A percentile compares a stretch with the other conserved stretches of the same genome.
Conservation (phyloP, 192 early-diverging fungal species). For the Powellomyces hirtus region DNA sequence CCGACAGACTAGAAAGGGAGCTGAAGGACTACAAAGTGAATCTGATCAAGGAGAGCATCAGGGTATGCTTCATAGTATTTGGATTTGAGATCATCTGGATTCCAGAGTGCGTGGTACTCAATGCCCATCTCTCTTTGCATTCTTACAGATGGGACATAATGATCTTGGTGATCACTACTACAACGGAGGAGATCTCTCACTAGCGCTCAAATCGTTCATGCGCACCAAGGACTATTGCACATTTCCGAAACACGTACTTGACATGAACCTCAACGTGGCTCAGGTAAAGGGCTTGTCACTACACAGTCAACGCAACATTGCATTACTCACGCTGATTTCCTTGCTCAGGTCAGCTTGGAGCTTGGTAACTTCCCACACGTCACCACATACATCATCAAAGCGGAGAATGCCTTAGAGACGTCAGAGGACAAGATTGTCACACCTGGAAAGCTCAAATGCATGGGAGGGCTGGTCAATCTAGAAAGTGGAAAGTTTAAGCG, state of each 20-base stretch:
- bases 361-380: slow-evolving; percentile 69
- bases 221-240: slow-evolving; percentile 78
- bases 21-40: slow-evolving; percentile 77
- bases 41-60: slow-evolving; percentile 80
- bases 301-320: background rate
- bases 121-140: no score
- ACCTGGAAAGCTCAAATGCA: slow-evolving; percentile 59
- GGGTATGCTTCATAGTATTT: no score
- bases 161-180: slow-evolving; percentile 81
- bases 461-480: slow-evolving; percentile 64
- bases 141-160: slow-evolving; percentile 69
- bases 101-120: no score
- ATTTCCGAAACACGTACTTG: slow-evolving; percentile 70
- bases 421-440: slow-evolving; percentile 60
- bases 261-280: slow-evolving; percentile 79
- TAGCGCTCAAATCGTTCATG: slow-evolving; percentile 66
- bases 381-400: slow-evolving; percentile 68
- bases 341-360: slow-evolving; percentile 61
- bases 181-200: slow-evolving; percentile 62
- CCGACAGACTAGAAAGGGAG: slow-evolving; percentile 70
- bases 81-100: no score
- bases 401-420: slow-evolving; percentile 60
- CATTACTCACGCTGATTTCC: background rate
- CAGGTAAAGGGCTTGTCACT: no score
- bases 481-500: slow-evolving; percentile 54